Evolutionary conservation across 2,329 filamentous ascomycete species (phyloP), one percentile per base, ranked within the genome.

Genomic region (Aureobasidium sp.): DNA sequence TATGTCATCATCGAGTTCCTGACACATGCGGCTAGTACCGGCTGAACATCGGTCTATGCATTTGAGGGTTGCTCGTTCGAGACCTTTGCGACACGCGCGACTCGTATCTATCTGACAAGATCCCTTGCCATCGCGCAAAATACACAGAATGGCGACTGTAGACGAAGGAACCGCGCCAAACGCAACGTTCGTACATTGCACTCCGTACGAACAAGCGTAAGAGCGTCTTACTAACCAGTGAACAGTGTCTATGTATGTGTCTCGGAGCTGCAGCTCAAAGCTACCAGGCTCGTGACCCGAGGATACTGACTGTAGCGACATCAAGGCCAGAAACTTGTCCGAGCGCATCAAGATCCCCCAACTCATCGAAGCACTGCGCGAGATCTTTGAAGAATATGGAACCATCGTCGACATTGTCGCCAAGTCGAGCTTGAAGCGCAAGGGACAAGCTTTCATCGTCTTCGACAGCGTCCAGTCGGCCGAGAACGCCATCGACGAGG

Each of bases 401-500:
- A 87, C 81, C 62, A 85, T 96, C 64, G 77, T 96, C 68, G 91
- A 96, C 66, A 84, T 96, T 57, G 84, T 96, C 64, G 90, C 90
- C 48, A 96, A 96, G 79, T 90, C 85, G 66, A 97, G 95, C 74
- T 76, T 97, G 34, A 92, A 90, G 73, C 90, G 91, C 47, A 97
- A 95, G 74, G 94, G 94, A 14, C 94, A 99, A 77, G 94, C 94
- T 0, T 99, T 99, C 72, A 78, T 99, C 55, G 91, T 97, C 49
- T 97, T 91, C 73, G 91, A 95, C 69, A 83, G 81, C 64, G 79
- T 87, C n/a, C 88, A 91, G 61, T 84, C 87, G n/a, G 92, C 92
- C 3, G 79, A 83, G 58, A 83, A 85, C 66, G 93, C 94, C 20
- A 88, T 97, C 65, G 90, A 96, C 57, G 90, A 96, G 68, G 82